phyloP scores from a whole-genome alignment of 2,329 filamentous ascomycete genomes.

The Neobulgaria alba region DNA sequence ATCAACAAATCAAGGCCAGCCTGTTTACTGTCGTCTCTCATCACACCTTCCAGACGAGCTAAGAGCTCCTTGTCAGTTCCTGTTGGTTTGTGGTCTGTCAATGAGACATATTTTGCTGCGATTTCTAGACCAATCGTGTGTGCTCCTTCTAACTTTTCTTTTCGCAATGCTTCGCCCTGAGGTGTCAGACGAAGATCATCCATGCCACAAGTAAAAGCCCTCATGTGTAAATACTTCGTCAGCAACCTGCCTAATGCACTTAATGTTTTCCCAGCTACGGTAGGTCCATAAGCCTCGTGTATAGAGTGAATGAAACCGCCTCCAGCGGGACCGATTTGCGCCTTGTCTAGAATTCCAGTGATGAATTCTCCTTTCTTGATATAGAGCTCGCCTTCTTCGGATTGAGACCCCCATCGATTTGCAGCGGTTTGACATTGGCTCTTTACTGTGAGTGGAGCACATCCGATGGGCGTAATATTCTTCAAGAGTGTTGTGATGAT shows the following conservation, averaged over 20 bases:
- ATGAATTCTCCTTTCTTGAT: conserved; percentile 84
- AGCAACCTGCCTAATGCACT: conserved; percentile 83
- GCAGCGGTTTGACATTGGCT: conserved; percentile 71
- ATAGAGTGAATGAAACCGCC: conserved; percentile 87
- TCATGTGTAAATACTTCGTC: conserved; percentile 84
- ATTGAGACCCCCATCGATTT: conserved; percentile 68
- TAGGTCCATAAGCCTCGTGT: conserved; percentile 87
- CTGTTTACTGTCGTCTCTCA: conserved; percentile 87
- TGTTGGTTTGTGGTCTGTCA: conserved; percentile 56
- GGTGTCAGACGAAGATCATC: conserved; percentile 84
- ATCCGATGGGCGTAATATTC: conserved; percentile 75
- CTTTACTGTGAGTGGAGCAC: conserved; percentile 68
- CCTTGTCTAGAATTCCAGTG: conserved; percentile 89
- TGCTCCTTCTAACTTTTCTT: conserved; percentile 59
- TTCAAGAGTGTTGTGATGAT: conserved; percentile 86
- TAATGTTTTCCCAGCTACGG: conserved; percentile 75
- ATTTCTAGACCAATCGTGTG: conserved; percentile 66
- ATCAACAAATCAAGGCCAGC: conserved; percentile 82
- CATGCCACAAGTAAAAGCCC: conserved; percentile 94
- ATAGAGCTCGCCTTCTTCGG: conserved; percentile 72
- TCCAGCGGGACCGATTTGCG: conserved; percentile 79
- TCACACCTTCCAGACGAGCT: conserved; percentile 74
- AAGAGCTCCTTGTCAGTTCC: conserved; percentile 63
- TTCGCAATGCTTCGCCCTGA: conserved; percentile 65
- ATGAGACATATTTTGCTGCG: conserved; percentile 79